These are phyloP conservation scores for Cenchrus purpureus DNA, from an alignment of 176 grass and related monocot genomes.

Conservation along the genomic window DNA sequence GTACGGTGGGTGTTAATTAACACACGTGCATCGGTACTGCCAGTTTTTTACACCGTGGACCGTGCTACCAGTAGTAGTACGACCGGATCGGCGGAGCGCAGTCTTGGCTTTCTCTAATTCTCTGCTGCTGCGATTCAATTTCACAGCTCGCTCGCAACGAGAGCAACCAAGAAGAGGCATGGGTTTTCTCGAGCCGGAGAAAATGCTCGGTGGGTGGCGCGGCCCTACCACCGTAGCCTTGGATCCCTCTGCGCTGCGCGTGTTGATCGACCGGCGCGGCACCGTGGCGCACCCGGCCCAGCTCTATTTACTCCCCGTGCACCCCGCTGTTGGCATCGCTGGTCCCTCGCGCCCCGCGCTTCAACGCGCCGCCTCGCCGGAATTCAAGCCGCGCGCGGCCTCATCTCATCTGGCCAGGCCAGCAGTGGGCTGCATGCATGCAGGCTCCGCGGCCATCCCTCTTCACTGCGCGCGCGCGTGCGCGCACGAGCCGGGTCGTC, in stretches of 20 bases:
- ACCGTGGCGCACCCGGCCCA: not conserved
- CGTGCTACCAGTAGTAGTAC: no score
- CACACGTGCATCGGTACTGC: no score
- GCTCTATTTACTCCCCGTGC: not conserved
- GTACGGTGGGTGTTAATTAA: no score
- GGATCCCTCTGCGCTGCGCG: slow-evolving; percentile 15
- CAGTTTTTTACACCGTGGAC: no score
- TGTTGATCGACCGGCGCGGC: no score
- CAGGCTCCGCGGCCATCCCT: not conserved
- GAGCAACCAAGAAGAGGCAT: not conserved
- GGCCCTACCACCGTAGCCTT: not conserved
- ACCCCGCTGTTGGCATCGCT: not conserved
- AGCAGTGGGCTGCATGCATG: no score
- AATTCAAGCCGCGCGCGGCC: not conserved
- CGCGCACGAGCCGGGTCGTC: not conserved
- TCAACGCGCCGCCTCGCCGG: not conserved
- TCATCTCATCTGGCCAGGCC: no score
- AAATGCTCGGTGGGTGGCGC: not conserved
- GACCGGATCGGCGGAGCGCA: no score
- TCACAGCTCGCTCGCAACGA: no score
- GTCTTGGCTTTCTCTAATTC: no score
- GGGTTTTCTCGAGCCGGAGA: not conserved
- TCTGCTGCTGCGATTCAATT: no score
- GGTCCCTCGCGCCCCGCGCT: slow-evolving; percentile 19
- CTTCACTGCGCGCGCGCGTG: not conserved